Evolutionary conservation across 2,329 filamentous ascomycete genomes (phyloP), one percentile per base, ranked within the genome.

Genomic region (Fusarium sp.): DNA sequence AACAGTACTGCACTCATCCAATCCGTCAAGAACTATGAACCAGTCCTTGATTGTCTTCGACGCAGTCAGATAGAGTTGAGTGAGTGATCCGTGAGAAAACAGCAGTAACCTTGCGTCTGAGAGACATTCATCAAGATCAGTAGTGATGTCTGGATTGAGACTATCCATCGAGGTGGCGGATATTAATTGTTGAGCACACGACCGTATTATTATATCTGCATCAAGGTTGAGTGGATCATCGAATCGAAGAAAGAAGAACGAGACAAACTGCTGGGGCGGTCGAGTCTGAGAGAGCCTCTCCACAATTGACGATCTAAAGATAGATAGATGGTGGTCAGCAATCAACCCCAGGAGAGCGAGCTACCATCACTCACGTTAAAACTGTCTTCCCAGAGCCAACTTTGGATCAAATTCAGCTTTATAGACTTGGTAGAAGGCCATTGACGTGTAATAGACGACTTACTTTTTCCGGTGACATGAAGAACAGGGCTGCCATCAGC

Each of bases 381-480:
- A 71, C 48, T 3, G 67, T 63, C 31, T 71, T 71, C 5, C 69
- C 69, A 33, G 69, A 71, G 2, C 67, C 69, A 41, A 70, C 69
- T 71, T 6, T 0, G 13, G 2, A 8, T 0, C 0, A 2, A 9
- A 1, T 10, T 21, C 6, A 28, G 35, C 20, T 18, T 3, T 8
- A n/a, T 3, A 8, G 11, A 8, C 10, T 13, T 4, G 2, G 4
- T 3, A 4, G 8, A n/a, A n/a, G n/a, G n/a, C n/a, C 33, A 8
- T 35, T 35, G 16, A 18, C 3, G 1, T 8, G 21, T 10, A n/a
- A 9, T 6, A 11, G 21, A 11, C 18, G 3, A 54, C 55, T 20
- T 23, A 68, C 69, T 71, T 9, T 71, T 71, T 0, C 69, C 67
- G 0, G 64, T 68, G 2, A 71, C 9, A 2, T 68, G 60, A 12